Conservation (phyloP, 2,329 filamentous ascomycete species). For the Didymella lethalis region DNA sequence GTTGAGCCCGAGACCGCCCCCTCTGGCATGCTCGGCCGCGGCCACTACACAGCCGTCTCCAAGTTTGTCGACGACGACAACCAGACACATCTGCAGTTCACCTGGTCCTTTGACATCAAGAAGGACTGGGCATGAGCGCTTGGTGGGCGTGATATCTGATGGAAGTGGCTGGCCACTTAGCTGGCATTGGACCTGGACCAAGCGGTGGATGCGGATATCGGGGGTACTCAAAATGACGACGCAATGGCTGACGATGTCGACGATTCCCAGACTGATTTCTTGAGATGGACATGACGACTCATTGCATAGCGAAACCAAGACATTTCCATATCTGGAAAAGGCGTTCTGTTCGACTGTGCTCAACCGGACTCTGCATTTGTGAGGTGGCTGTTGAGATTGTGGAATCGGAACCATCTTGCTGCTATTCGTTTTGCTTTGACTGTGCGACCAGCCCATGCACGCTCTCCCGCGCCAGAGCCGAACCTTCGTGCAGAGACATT, state of each 20-base stretch:
- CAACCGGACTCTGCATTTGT: constrained; percentile 17
- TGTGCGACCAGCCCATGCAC: constrained; percentile 59
- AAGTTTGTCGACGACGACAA: constrained; percentile 97
- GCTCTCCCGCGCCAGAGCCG: constrained; percentile 44
- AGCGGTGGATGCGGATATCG: constrained; percentile 28
- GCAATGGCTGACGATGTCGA: constrained; percentile 38
- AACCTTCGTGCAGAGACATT: constrained; percentile 56
- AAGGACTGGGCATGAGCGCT: constrained; percentile 81
- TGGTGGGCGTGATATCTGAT: constrained; percentile 2
- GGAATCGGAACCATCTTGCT: constrained; percentile 54
- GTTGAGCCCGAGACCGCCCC: constrained; percentile 93
- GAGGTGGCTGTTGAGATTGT: constrained; percentile 23
- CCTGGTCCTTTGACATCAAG: constrained; percentile 95
- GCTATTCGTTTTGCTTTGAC: constrained; percentile 54
- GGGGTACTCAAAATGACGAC: constrained; percentile 35
- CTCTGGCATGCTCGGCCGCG: constrained; percentile 86
- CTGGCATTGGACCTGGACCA: constrained; percentile 21
- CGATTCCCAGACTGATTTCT: constrained; percentile 24
- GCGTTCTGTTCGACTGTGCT: constrained; percentile 5
- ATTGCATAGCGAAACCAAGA: constrained; percentile 25
- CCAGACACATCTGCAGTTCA: constrained; percentile 86
- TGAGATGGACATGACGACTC: constrained; percentile 19
- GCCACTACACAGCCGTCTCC: constrained; percentile 87
- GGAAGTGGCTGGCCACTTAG: constrained; percentile 21
- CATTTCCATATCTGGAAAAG: constrained; percentile 11